Evolutionary conservation across 768 basidiomycete species (phyloP).

Genomic region (Suillus plorans): DNA sequence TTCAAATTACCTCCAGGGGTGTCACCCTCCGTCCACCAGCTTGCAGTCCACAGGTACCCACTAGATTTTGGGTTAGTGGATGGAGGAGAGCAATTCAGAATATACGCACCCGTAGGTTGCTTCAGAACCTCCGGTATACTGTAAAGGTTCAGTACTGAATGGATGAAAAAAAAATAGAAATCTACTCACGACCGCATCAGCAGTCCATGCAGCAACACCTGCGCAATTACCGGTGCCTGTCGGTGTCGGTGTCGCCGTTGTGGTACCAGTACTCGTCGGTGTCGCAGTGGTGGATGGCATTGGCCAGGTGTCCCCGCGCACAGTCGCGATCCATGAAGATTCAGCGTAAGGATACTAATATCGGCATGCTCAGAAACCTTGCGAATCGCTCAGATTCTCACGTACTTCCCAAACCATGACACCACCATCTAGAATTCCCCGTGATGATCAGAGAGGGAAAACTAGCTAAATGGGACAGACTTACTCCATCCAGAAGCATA

Average conservation of each 20-base stretch:
- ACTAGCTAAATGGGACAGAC: slow-evolving; percentile 25
- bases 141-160: background rate
- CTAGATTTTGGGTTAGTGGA: slow-evolving; percentile 21
- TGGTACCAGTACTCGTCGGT: background rate
- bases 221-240: slow-evolving; percentile 35
- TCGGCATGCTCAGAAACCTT: background rate
- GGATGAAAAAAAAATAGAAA: background rate
- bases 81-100: background rate
- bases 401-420: slow-evolving; percentile 43
- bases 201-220: slow-evolving; percentile 42
- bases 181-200: slow-evolving; percentile 33
- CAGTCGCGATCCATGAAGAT: slow-evolving; percentile 38
- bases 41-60: slow-evolving; percentile 47
- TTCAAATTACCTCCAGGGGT: slow-evolving; percentile 23
- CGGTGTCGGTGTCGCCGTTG: slow-evolving; percentile 1
- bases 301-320: slow-evolving; percentile 36
- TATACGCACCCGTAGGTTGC: slow-evolving; percentile 41
- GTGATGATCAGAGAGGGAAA: slow-evolving; percentile 1
- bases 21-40: slow-evolving; percentile 46
- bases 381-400: background rate
- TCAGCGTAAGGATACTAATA: slow-evolving; percentile 38
- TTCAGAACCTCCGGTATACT: slow-evolving; percentile 43
- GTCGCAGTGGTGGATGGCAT: slow-evolving; percentile 19
- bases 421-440: slow-evolving; percentile 29
- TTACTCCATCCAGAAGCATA: slow-evolving; percentile 66